These are phyloP conservation scores for Aspergillus aculeatinus DNA, from an alignment of 2,329 filamentous ascomycete genomes.

Conservation along the genomic window DNA sequence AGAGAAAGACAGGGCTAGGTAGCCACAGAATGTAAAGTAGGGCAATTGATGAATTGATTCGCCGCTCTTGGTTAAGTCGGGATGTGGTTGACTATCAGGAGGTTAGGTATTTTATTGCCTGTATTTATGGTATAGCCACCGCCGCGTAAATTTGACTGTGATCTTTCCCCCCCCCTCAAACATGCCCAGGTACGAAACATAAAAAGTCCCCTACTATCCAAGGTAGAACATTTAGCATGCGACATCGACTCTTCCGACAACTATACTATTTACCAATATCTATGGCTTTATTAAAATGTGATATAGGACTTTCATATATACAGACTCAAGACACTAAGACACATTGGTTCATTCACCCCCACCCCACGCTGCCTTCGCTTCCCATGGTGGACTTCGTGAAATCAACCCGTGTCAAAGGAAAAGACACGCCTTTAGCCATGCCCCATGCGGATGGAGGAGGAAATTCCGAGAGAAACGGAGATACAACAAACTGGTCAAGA, in stretches of 20 bases:
- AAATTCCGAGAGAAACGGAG: neutral
- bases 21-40: no score
- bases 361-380: no score
- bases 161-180: no score
- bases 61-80: no score
- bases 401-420: neutral
- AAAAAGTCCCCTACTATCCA: no score
- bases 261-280: conserved; percentile 10
- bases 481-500: neutral
- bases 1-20: no score
- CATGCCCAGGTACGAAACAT: no score
- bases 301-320: conserved; percentile 25
- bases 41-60: no score
- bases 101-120: no score
- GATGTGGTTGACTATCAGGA: no score
- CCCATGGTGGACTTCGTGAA: neutral
- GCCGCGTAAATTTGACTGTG: neutral
- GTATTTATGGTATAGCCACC: neutral
- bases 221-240: neutral
- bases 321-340: conserved; percentile 2
- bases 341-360: neutral
- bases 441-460: neutral
- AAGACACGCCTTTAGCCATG: neutral
- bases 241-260: neutral
- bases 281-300: conserved; percentile 21